Base-by-base conservation (phyloP, 345 rosid genomes). In the thale cress (Arabidopsis thaliana) region DNA sequence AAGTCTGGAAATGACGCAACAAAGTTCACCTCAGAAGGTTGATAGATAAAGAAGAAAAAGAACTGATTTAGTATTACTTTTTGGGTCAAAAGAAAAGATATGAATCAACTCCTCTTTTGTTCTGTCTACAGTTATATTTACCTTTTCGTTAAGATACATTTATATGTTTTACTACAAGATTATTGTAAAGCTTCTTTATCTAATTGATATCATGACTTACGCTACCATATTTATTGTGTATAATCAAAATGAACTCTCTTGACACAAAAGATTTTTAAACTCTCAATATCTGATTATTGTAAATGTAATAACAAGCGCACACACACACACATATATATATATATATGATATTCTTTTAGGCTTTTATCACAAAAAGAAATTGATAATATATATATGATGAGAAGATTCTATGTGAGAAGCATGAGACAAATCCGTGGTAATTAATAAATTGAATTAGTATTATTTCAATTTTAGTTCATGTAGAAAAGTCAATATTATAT, bases 1-100 rank as follows among this genome's bases (percentile, higher is more conserved):
- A 65, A 32, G 57, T 48, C 57, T 32, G 6, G 69, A 65, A 12
- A 30, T 48, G 57, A 33, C 44, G 58, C 57, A 65, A 49, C 11
- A 48, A 49, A 49, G 58, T 5, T 49, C 45, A 65, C 70, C 11
- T 65, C 33, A 20, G 12, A 65, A 33, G 44, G 58, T 48, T 23
- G 57, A 65, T 6, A 9, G 44, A 20, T 33, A 65, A 48, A 16
- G 22, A 65, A 48, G 40, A 33, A 48, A 65, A 48, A 7, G 12
- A 65, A 34, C 44, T 10, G 28, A 48, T 65, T 65, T 65, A 20
- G 32, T 28, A 28, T 6, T 65, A 32, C 2, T 65, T 16, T 65
- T 65, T 14, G 44, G 67, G 58, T 49, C 45, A 49, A 49, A 44
- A 62, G 23, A 42, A 49, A 63, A 62, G 23, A 42, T 24, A 13